These are phyloP conservation scores for Leptographium radiaticola DNA, from an alignment of 2,329 filamentous ascomycete species.

Conservation along the genomic window DNA sequence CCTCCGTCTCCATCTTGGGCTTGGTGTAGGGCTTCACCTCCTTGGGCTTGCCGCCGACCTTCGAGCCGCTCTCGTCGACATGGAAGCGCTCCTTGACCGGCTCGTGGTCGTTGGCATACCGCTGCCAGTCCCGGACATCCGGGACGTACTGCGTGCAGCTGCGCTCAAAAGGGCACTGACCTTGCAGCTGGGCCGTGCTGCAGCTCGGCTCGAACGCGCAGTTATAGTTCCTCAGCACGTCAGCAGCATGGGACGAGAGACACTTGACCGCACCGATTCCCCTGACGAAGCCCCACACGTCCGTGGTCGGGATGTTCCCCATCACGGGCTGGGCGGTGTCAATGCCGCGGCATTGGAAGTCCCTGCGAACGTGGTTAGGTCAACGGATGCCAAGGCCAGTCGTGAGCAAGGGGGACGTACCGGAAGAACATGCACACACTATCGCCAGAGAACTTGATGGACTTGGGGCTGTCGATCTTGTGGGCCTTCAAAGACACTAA, in stretches of 20 bases:
- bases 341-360: background rate
- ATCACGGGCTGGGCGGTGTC: slow-evolving; percentile 3
- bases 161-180: slow-evolving; percentile 3
- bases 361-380: background rate
- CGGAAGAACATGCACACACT: slow-evolving; percentile 6
- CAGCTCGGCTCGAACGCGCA: slow-evolving; percentile 2
- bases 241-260: slow-evolving; percentile 2
- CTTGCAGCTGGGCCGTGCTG: background rate
- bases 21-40: too few relatives aligned
- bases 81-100: background rate
- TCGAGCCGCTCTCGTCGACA: background rate
- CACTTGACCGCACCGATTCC: slow-evolving; percentile 5
- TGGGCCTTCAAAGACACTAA: background rate
- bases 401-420: background rate
- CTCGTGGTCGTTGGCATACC: background rate
- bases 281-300: slow-evolving; percentile 3
- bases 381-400: background rate
- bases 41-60: background rate
- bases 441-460: slow-evolving; percentile 3
- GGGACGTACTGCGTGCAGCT: slow-evolving; percentile 1
- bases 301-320: slow-evolving; percentile 2
- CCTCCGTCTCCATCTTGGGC: background rate
- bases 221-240: background rate
- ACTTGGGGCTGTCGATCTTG: background rate
- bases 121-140: slow-evolving; percentile 2